A percentile compares a stretch with the other conserved stretches of the same genome.
phyloP scores from a whole-genome alignment of 1,284 basidiomycete genomes.

The Athelia sp. region DNA sequence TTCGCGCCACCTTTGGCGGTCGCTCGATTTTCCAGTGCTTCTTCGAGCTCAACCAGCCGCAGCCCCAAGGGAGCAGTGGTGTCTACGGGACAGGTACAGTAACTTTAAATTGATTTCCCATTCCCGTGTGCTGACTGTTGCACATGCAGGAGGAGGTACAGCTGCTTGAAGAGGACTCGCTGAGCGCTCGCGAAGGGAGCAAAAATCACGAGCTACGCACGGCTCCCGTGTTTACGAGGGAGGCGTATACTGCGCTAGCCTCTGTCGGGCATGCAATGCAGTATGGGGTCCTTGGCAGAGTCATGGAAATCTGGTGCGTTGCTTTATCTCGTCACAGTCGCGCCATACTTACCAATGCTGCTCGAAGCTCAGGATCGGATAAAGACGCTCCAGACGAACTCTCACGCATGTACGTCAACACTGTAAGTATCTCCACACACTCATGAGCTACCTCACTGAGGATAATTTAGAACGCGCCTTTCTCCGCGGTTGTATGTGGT shows the following conservation, averaged over 20 bases:
- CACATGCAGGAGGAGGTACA: constrained; percentile 36
- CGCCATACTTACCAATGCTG: too few relatives aligned
- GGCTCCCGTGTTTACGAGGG: constrained; percentile 50
- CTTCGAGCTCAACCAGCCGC: too few relatives aligned
- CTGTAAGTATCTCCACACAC: constrained; percentile 29
- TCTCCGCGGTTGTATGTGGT: constrained; percentile 55
- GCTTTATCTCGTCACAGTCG: too few relatives aligned
- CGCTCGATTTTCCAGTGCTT: too few relatives aligned
- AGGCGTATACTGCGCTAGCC: constrained; percentile 37
- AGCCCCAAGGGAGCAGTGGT: too few relatives aligned
- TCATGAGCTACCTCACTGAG: not conserved
- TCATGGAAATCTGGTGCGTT: constrained; percentile 39
- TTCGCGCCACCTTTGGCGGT: too few relatives aligned
- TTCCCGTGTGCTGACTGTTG: not conserved
- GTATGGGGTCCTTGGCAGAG: constrained; percentile 53
- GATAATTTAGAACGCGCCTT: constrained; percentile 45
- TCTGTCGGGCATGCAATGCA: constrained; percentile 33
- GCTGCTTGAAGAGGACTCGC: constrained; percentile 31
- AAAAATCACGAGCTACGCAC: constrained; percentile 40
- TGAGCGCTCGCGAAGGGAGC: constrained; percentile 16
- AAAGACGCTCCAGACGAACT: constrained; percentile 28
- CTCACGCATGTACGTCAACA: constrained; percentile 56
- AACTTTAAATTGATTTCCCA: too few relatives aligned
- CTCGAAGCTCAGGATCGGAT: constrained; percentile 29
- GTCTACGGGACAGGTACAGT: too few relatives aligned